Conservation (phyloP, 2,329 filamentous ascomycete genomes). For the Fusarium sp. region DNA sequence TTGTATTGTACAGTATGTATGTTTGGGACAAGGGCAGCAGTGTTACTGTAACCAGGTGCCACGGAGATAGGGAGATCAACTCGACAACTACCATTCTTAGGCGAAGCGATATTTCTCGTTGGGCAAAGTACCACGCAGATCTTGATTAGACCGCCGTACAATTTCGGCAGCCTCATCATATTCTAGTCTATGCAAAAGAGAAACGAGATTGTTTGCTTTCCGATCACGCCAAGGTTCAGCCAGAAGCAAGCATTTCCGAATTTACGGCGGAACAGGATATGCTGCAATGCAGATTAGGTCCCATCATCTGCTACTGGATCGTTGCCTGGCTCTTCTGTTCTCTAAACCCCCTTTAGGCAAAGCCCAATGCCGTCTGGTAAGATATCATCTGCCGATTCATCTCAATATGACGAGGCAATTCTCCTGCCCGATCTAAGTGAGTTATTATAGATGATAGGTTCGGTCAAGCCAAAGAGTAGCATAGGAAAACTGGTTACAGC, state of each 20-base stretch:
- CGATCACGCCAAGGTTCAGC: neutral
- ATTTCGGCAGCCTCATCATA: neutral
- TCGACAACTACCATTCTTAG: neutral
- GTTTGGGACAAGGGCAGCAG: conserved; percentile 5
- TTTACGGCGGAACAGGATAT: conserved; percentile 3
- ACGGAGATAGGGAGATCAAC: neutral
- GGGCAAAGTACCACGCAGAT: neutral
- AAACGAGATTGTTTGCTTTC: neutral
- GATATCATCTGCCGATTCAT: conserved; percentile 9
- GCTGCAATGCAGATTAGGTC: conserved; percentile 20
- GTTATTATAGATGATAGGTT: neutral
- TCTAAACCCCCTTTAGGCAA: neutral
- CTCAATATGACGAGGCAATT: conserved; percentile 11
- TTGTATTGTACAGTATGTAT: neutral
- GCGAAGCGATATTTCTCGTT: conserved; percentile 1
- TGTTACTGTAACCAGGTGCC: neutral
- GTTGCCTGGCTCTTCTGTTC: neutral
- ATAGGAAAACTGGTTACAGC: neutral
- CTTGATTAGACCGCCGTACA: neutral
- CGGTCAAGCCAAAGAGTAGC: neutral
- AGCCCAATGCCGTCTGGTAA: neutral
- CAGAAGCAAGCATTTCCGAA: neutral
- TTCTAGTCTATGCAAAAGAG: neutral
- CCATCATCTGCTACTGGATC: conserved; percentile 29
- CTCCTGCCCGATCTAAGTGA: neutral